These are phyloP conservation scores for Acanthochlamys bracteata DNA, from an alignment of 106 monocot species.

Conservation along the genomic window DNA sequence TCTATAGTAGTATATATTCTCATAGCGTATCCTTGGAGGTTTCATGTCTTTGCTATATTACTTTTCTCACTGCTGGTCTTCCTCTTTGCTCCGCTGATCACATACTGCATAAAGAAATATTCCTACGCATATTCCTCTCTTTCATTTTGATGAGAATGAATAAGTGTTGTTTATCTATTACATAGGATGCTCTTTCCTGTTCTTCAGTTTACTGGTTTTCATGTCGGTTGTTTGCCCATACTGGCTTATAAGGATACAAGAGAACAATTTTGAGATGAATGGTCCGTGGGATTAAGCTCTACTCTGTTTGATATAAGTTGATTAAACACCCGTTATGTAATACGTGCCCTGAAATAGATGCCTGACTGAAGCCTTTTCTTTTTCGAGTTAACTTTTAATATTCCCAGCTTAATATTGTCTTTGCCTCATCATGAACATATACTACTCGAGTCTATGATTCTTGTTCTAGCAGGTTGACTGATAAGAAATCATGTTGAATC, in stretches of 20 bases:
- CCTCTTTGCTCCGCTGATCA: slow-evolving; percentile 61
- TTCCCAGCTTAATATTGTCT: too few species aligned
- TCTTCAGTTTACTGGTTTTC: slow-evolving; percentile 53
- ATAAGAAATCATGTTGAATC: too few species aligned
- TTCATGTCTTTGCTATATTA: slow-evolving; percentile 86
- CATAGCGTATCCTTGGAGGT: slow-evolving; percentile 76
- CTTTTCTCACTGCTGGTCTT: slow-evolving; percentile 89
- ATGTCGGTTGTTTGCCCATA: slow-evolving; percentile 72
- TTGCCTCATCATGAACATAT: too few species aligned
- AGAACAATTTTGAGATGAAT: slow-evolving; percentile 99
- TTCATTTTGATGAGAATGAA: slow-evolving; percentile 42
- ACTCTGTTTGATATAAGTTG: slow-evolving; percentile 93
- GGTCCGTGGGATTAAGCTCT: slow-evolving; percentile 99
- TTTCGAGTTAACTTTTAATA: too few species aligned
- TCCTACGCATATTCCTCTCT: slow-evolving; percentile 57
- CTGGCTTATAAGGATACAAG: slow-evolving; percentile 95
- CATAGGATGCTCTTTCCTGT: slow-evolving; percentile 57
- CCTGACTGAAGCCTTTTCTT: too few species aligned
- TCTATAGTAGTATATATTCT: slow-evolving; percentile 90
- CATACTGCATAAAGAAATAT: slow-evolving; percentile 62
- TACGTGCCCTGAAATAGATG: too few species aligned
- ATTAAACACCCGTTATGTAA: slow-evolving; percentile 20
- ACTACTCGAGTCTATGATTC: too few species aligned
- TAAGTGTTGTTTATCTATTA: slow-evolving; percentile 45
- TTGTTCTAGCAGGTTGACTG: too few species aligned